Conservation (phyloP, 352 stramenopile species). For the Aphanomyces invadans region DNA sequence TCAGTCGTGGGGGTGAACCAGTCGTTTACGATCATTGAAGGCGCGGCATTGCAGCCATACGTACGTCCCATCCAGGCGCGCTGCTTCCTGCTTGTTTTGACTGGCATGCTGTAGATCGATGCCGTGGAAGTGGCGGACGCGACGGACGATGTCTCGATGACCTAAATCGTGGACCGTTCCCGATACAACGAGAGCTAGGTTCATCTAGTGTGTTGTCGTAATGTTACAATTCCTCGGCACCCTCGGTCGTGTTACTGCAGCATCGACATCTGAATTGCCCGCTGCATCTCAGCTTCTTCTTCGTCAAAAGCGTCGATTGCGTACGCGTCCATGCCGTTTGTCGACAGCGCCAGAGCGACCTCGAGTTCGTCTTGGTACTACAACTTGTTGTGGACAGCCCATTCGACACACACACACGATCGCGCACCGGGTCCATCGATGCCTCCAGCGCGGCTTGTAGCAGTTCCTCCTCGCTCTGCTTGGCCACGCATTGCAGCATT, state of each 20-base stretch:
- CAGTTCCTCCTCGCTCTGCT: constrained; percentile 65
- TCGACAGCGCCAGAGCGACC: constrained; percentile 50
- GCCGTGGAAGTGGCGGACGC: constrained; percentile 77
- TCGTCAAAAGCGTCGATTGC: constrained; percentile 33
- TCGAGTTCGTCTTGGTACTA: constrained; percentile 60
- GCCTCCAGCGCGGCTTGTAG: constrained; percentile 66
- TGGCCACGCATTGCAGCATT: constrained; percentile 54
- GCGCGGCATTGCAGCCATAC: constrained; percentile 90
- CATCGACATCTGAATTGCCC: constrained; percentile 71
- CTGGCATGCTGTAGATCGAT: constrained; percentile 51
- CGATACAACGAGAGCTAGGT: constrained; percentile 73
- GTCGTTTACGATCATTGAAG: constrained; percentile 92
- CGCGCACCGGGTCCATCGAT: constrained; percentile 28
- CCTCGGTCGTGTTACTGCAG: constrained; percentile 31
- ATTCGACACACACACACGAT: not conserved
- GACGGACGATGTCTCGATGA: constrained; percentile 48
- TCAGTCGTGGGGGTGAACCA: constrained; percentile 92
- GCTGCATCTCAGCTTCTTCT: constrained; percentile 70
- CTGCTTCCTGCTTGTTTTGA: not conserved
- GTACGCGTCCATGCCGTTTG: constrained; percentile 28
- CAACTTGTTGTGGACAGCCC: not conserved
- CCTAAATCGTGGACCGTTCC: constrained; percentile 48
- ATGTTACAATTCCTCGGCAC: constrained; percentile 25
- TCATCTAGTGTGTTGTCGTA: constrained; percentile 71
- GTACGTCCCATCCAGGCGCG: constrained; percentile 50